Percentiles rank a stretch among this genome's conserved stretches.
Evolutionary conservation across 192 early-diverging fungal species (phyloP).

Genomic region (Rhizophlyctis rosea): DNA sequence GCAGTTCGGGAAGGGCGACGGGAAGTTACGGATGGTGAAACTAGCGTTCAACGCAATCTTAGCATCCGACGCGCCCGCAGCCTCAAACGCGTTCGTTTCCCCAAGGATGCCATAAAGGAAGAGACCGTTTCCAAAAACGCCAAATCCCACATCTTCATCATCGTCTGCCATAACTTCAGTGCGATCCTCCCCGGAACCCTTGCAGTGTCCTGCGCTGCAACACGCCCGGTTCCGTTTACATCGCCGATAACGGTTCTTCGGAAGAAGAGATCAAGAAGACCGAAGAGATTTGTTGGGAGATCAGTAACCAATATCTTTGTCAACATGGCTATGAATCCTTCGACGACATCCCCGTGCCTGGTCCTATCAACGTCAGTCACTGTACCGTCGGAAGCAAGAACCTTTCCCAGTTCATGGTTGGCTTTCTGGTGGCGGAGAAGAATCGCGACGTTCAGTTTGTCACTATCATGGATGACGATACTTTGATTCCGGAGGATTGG

Average conservation of each 20-base stretch:
- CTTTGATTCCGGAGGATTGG: too few species aligned
- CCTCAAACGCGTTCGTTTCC: too few species aligned
- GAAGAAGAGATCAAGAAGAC: too few species aligned
- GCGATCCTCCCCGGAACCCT: constrained; percentile 14
- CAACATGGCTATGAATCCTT: too few species aligned
- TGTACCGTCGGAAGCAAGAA: constrained; percentile 17
- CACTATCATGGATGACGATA: constrained; percentile 26
- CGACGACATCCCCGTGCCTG: too few species aligned
- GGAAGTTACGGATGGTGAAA: too few species aligned
- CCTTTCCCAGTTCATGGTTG: constrained; percentile 17
- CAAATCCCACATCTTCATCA: constrained; percentile 20
- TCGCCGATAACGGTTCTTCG: constrained; percentile 28
- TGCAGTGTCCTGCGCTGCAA: constrained; percentile 5
- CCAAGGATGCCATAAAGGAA: too few species aligned
- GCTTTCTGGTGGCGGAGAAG: not conserved
- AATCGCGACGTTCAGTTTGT: constrained; percentile 14
- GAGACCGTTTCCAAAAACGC: too few species aligned
- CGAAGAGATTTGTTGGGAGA: too few species aligned
- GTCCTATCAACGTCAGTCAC: constrained; percentile 10
- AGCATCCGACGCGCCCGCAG: not conserved
- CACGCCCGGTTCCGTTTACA: constrained; percentile 20
- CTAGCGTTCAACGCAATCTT: too few species aligned
- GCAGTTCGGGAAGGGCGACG: too few species aligned
- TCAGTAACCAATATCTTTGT: too few species aligned
- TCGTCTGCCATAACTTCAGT: constrained; percentile 29